phyloP scores from a whole-genome alignment of 345 rosid species.

The Aquilaria malaccensis region DNA sequence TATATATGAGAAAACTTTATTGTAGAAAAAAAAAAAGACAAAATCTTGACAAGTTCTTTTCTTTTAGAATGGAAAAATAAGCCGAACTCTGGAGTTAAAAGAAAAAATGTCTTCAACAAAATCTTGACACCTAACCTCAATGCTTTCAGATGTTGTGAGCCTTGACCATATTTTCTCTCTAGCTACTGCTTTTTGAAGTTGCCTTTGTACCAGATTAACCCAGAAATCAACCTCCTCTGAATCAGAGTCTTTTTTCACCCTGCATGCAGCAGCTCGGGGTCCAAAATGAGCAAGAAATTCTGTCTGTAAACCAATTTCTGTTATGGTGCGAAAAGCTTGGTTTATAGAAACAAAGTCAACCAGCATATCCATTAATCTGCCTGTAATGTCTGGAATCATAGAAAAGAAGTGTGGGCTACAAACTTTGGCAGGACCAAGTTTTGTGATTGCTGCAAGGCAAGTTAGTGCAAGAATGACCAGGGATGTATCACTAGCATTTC shows the following conservation, averaged over 20 bases:
- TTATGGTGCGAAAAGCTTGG: conserved; percentile 59
- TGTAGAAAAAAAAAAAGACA: no score
- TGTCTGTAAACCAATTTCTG: conserved; percentile 67
- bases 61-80: no score
- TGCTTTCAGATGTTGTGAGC: conserved; percentile 87
- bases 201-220: conserved; percentile 89
- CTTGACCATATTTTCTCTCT: conserved; percentile 99
- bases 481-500: conserved; percentile 54
- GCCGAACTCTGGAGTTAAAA: conserved; percentile 4
- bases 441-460: conserved; percentile 74
- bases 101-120: conserved; percentile 4
- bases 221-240: conserved; percentile 87
- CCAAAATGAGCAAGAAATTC: conserved; percentile 97
- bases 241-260: conserved; percentile 51
- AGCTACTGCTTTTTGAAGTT: conserved; percentile 77
- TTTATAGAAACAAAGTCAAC: conserved; percentile 66
- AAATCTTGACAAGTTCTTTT: no score
- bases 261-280: conserved; percentile 75
- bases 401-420: conserved; percentile 69
- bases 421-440: conserved; percentile 83
- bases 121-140: conserved; percentile 54
- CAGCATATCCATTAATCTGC: conserved; percentile 83
- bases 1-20: no score
- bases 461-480: conserved; percentile 75
- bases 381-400: conserved; percentile 61